Conservation (phyloP, 257 asterid genomes). For the Ballota nigra region DNA sequence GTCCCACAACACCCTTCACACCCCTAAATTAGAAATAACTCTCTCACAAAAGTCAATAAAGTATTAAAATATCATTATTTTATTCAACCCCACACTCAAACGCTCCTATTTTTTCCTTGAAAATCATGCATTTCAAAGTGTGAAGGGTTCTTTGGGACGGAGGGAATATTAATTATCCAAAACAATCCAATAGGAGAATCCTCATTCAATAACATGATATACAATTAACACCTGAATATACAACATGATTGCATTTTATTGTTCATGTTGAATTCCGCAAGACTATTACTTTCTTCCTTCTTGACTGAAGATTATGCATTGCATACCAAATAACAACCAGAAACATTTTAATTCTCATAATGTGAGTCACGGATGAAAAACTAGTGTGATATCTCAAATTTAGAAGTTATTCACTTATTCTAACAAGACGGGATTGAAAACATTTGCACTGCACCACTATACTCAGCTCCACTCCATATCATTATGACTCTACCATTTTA, state of each 20-base stretch:
- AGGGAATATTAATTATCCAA: too few relatives aligned
- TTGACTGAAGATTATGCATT: constrained; percentile 1
- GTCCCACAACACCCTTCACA: too few relatives aligned
- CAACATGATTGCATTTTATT: neutral
- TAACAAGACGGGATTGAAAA: neutral
- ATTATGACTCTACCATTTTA: neutral
- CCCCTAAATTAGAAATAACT: too few relatives aligned
- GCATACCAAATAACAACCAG: neutral
- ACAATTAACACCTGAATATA: constrained; percentile 3
- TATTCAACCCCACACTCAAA: too few relatives aligned
- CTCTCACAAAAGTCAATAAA: too few relatives aligned
- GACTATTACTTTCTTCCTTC: neutral
- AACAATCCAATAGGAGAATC: neutral
- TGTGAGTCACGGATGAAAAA: neutral
- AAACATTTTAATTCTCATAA: neutral
- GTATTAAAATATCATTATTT: too few relatives aligned
- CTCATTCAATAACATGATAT: neutral
- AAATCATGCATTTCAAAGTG: too few relatives aligned
- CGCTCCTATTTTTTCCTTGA: too few relatives aligned
- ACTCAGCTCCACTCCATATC: neutral
- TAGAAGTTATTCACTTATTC: constrained; percentile 15
- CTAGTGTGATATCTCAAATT: constrained; percentile 4
- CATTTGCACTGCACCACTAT: neutral
- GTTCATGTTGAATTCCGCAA: neutral
- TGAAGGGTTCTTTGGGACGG: too few relatives aligned